Base-by-base conservation (phyloP, 192 early-diverging fungal genomes). In the Podila epicladia region DNA sequence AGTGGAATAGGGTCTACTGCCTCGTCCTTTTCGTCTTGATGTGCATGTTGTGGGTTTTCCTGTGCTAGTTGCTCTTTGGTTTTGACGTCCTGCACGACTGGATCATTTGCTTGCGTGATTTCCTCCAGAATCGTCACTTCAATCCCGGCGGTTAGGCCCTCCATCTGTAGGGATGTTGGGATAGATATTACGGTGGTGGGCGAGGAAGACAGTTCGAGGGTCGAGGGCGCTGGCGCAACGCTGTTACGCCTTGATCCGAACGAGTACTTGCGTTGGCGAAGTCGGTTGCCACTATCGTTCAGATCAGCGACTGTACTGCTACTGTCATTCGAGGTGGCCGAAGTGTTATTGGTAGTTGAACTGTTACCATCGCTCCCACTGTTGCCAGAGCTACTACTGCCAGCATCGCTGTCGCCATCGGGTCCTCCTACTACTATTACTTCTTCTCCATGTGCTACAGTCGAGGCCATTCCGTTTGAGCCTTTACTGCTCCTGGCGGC, bases 291-390 rank as follows among this genome's bases (percentile, higher is more conserved):
- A 9, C 35, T 9, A 26, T 75, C 73, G 4, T 75, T 67, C 20
- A 63, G 50, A 63, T 72, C 70, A 5, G 75, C 63, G 8, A 70
- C 75, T 9, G 75, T 79, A 32, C 75, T 55, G 22, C 67, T 69
- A 48, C 75, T 77, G 32, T 77, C 75, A 41, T 67, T 70, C 7
- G 65, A 49, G 29, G 51, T 58, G 49, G 53, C 57, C 35, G 35
- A 35, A 5, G 67, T n/a, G 15, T 69, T 19, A 24, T 28, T 49
- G 35, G 33, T 35, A 26, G 33, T 69, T 11, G 55, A 29, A 35
- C 38, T 59, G 55, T 59, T 55, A 24, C 33, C 33, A 13, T 24
- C 20, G 37, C 33, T 59, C 33, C 53, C 53, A 7, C 53, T 55
- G n/a, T 55, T 55, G 53, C 53, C 53, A 9, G 53, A 55, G 22